Base-by-base conservation (phyloP, 2,329 filamentous ascomycete genomes). In the Ascochyta rabiei region DNA sequence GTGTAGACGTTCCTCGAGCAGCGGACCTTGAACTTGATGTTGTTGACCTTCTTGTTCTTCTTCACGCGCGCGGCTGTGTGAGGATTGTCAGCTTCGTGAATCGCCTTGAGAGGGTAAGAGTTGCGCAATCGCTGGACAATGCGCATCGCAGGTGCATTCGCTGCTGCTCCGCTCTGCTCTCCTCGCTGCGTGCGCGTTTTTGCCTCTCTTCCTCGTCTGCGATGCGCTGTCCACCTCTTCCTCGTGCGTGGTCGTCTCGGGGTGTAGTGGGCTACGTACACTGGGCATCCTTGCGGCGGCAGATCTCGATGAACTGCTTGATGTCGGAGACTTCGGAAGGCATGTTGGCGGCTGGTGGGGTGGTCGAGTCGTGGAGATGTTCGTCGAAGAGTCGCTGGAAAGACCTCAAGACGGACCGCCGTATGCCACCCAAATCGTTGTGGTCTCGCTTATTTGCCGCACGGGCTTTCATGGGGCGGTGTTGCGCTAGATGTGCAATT, bases 21-120 rank as follows among this genome's bases (percentile, higher is more conserved):
- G 81, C 95, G 91, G 86, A 99, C 93, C 91, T 99, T 99, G 92
- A 99, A 98, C 90, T 99, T 99, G 89, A 95, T 93, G 86, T 93
- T 89, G 79, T 89, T 86, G 77, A 84, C 83, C 83, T 89, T 88
- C 82, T 88, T 89, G 88, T 89, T 96, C 87, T 96, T 95, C 92
- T 98, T 82, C 75, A 82, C 80, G 70, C 79, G 76, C 61, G 80
- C 80, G 61, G 80, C 80, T 82, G 63, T 41, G 21, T 16, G 13
- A 19, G n/a, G n/a, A 16, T 15, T n/a, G 40, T 54, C 28, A 45
- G 48, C 59, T 34, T 16, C 19, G 1, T n/a, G n/a, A n/a, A n/a
- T n/a, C n/a, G n/a, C n/a, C n/a, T n/a, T n/a, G n/a, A n/a, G n/a
- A n/a, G n/a, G n/a, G n/a, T n/a, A n/a, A n/a, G n/a, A n/a, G n/a